Base-by-base conservation (phyloP, 805 yeast genomes). In the Zygotorulaspora danielsina region DNA sequence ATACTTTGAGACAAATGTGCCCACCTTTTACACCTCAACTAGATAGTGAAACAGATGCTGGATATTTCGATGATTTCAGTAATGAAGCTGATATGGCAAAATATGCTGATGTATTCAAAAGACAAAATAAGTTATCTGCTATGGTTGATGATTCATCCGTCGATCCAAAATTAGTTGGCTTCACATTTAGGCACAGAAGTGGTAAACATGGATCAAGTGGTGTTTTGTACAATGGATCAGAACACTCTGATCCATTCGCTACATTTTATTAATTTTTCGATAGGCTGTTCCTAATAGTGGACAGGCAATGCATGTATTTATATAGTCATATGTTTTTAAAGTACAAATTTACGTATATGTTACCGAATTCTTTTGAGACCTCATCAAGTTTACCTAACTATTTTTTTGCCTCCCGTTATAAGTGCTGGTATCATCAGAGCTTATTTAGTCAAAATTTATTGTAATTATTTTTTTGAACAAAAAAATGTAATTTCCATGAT, bases 1-100 rank as follows among this genome's bases (percentile, higher is more conserved):
- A 72, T 5, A 65, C 65, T 8, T 63, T 93, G 50, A 74, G 96
- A 55, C 66, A 63, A 21, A 73, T 79, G 45, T 73, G 81, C 16
- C 97, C 99, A 4, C 99, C 99, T 24, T 93, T 93, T 63, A 84
- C 93, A 13, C 99, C 99, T 3, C 96, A 94, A 54, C 72, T 93
- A 48, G 97, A 93, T 59, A 85, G 88, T 45, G 99, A 93, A 55
- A 93, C 88, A 47, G 99, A 93, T 66, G 97, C 97, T 0, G 99
- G 99, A 1, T 93, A 93, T 66, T 93, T 93, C 60, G 99, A 93
- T 65, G 98, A 93, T 63, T 93, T 93, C 62, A 86, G 86, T 43
- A 93, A 88, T 63, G 97, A 90, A 61, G 88, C 84, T 33, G 95
- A 90, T 61, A 88, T 93, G 97, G 93, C 90, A 46, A 89, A 93